A percentile compares a stretch with the other conserved stretches of the same genome.
Conservation (phyloP, 176 grass and related monocot genomes). For the Pontederia paniculata region DNA sequence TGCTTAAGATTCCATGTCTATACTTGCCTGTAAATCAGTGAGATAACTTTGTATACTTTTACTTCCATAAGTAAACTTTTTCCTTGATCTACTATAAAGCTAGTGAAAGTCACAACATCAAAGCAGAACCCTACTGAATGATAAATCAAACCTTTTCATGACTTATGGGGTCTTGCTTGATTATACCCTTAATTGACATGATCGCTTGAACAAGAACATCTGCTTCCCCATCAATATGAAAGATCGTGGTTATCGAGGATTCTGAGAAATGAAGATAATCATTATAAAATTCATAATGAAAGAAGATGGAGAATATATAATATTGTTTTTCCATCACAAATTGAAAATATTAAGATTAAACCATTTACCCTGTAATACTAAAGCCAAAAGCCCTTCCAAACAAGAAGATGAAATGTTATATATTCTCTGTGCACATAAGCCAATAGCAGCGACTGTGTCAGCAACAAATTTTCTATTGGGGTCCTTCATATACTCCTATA, state of each 20-base stretch:
- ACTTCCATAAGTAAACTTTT: too few relatives aligned
- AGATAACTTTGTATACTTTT: too few relatives aligned
- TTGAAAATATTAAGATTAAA: constrained; percentile 21
- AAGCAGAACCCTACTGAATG: background rate
- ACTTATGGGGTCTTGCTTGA: constrained; percentile 57
- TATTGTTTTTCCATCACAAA: background rate
- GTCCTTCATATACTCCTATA: constrained; percentile 92
- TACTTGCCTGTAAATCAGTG: too few relatives aligned
- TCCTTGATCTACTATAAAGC: constrained; percentile 14
- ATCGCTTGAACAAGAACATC: constrained; percentile 89
- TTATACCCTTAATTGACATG: constrained; percentile 81
- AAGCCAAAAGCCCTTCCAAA: constrained; percentile 71
- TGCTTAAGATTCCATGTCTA: too few relatives aligned
- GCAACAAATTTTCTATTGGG: constrained; percentile 90
- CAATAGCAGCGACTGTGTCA: constrained; percentile 87
- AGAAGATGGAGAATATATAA: constrained; percentile 13
- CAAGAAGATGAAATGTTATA: constrained; percentile 46
- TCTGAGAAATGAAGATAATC: constrained; percentile 35
- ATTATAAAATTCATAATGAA: constrained; percentile 14
- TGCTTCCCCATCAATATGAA: constrained; percentile 63
- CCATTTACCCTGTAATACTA: constrained; percentile 74
- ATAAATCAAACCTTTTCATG: constrained; percentile 59
- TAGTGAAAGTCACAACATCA: background rate
- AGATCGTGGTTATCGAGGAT: constrained; percentile 37
- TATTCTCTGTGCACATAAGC: constrained; percentile 57